Evolutionary conservation across 257 asterid genomes (phyloP).

Genomic region (Lithospermum erythrorhizon): DNA sequence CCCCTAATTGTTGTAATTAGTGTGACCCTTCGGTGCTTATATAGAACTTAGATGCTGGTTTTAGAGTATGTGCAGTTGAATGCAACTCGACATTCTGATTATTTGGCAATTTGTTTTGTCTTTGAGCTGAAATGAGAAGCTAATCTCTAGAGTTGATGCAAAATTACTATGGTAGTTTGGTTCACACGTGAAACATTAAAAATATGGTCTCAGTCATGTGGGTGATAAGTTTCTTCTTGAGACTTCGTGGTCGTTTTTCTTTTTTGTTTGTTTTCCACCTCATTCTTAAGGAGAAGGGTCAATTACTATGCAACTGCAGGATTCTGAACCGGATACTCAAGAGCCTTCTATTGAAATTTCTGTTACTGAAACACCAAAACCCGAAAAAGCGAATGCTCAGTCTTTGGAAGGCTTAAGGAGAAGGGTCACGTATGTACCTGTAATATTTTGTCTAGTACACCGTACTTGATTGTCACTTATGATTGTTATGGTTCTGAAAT

Average conservation of each 20-base stretch:
- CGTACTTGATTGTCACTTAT: background rate
- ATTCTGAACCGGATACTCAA: slow-evolving; percentile 24
- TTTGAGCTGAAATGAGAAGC: too few relatives aligned
- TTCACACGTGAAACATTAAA: too few relatives aligned
- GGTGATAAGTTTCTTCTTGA: background rate
- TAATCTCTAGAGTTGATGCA: too few relatives aligned
- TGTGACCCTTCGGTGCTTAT: too few relatives aligned
- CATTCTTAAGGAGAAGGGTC: background rate
- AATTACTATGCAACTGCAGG: slow-evolving; percentile 34
- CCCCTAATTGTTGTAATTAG: too few relatives aligned
- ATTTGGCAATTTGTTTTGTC: background rate
- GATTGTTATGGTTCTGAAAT: slow-evolving; percentile 14
- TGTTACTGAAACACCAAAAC: slow-evolving; percentile 28
- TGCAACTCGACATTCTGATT: background rate
- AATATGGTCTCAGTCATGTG: background rate
- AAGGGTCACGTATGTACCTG: slow-evolving; percentile 47
- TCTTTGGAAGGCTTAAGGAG: slow-evolving; percentile 70
- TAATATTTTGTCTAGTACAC: background rate
- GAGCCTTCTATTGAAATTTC: slow-evolving; percentile 32
- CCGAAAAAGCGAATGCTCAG: slow-evolving; percentile 34
- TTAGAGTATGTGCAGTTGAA: too few relatives aligned
- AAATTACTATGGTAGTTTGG: too few relatives aligned
- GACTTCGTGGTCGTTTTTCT: background rate
- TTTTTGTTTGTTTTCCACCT: too few relatives aligned
- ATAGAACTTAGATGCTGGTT: too few relatives aligned